Base-by-base conservation (phyloP, 2,329 filamentous ascomycete genomes). In the Helotiales sp. region DNA sequence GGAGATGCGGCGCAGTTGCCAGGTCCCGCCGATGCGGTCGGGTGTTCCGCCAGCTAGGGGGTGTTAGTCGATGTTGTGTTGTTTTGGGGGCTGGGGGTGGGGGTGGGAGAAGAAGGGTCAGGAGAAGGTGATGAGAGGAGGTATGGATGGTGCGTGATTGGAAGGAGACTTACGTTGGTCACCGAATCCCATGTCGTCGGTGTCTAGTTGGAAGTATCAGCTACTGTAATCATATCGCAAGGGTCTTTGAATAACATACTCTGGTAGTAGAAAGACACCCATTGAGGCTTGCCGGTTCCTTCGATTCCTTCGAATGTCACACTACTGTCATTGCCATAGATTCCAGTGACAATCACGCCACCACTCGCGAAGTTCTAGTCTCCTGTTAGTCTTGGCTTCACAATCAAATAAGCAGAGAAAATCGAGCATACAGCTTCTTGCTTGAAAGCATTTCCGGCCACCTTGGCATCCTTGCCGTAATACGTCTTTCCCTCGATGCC, bases 1-100 rank as follows among this genome's bases (percentile, higher is more conserved):
- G 72, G 83, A 84, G 64, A 89, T 85, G 10, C 87, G 82, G 4
- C 87, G 82, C 6, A 89, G 77, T 68, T 87, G 85, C 86, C 86
- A 89, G 0, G 80, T 77, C 0, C 87, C 86, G 5, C 84, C 84
- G 63, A 89, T 88, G 6, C 87, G 83, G 72, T 89, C 86, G 0
- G 87, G 87, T 0, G 79, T 77, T 6, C 87, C 87, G 50, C 82
- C 83, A 1, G 87, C 75, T 76, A 40, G 2, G 34, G 6, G 32
- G 15, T 55, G 24, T 63, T 65, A 69, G 28, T 70, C 15, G 24
- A 2, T 32, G 43, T 10, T 28, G 10, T 20, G 26, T 2, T 15
- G 40, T 5, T 8, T 40, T 40, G 11, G 8, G 10, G 40, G 40
- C n/a, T n/a, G 15, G 17, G 17, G 40, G 15, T n/a, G 6, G 24